Conservation (phyloP, 1,284 basidiomycete genomes). For the Ustilago esculenta region DNA sequence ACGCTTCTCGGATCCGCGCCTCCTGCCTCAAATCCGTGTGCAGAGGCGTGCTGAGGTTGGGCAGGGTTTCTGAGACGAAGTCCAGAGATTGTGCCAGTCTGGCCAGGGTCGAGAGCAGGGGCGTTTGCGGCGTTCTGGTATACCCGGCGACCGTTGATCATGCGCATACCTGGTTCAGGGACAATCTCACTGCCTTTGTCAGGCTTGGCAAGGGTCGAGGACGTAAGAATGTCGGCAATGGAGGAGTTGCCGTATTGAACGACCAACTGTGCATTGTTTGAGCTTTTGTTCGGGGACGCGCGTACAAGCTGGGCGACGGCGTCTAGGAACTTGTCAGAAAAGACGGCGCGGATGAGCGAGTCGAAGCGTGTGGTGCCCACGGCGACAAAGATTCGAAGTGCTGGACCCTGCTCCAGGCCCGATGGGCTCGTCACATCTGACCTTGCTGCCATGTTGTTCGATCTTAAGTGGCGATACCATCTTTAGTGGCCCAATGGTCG, state of each 20-base stretch:
- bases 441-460: constrained; percentile 8
- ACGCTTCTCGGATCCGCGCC: neutral
- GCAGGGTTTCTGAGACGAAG: constrained; percentile 15
- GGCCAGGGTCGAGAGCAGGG: constrained; percentile 36
- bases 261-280: neutral
- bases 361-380: constrained; percentile 61
- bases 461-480: no score
- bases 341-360: constrained; percentile 44
- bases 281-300: neutral
- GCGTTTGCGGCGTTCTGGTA: constrained; percentile 31
- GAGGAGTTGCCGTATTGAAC: constrained; percentile 48
- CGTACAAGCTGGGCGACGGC: constrained; percentile 17
- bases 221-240: constrained; percentile 32
- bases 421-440: neutral
- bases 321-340: constrained; percentile 31
- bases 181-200: constrained; percentile 41
- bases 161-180: constrained; percentile 40
- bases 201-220: constrained; percentile 19
- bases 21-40: no score
- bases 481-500: no score
- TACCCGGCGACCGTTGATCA: constrained; percentile 40
- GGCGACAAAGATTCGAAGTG: constrained; percentile 48
- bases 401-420: neutral
- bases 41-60: neutral
- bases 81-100: constrained; percentile 34